Conservation (phyloP, 768 basidiomycete genomes). For the Boletus rex-veris region DNA sequence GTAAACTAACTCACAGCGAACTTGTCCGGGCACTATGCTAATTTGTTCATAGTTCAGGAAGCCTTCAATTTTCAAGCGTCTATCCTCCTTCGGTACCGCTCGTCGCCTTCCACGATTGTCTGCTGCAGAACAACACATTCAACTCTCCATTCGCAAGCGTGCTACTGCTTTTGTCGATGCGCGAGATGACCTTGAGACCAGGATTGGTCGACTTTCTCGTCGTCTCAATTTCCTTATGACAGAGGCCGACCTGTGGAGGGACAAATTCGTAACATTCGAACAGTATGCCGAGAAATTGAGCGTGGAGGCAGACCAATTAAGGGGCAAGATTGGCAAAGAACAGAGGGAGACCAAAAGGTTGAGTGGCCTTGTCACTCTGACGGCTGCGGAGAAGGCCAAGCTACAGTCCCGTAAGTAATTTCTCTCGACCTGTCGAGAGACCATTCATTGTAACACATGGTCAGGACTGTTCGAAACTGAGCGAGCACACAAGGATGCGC, state of each 20-base stretch:
- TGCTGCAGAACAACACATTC: slow-evolving; percentile 79
- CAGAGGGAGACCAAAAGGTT: slow-evolving; percentile 84
- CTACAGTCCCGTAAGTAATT: slow-evolving; percentile 67
- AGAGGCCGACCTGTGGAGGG: slow-evolving; percentile 85
- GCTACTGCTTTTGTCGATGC: slow-evolving; percentile 95
- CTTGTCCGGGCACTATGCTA: neutral
- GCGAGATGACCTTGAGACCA: slow-evolving; percentile 89
- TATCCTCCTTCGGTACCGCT: slow-evolving; percentile 70
- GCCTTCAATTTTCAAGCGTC: slow-evolving; percentile 81
- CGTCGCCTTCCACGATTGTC: slow-evolving; percentile 72
- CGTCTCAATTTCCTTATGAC: slow-evolving; percentile 91
- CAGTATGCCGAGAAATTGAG: slow-evolving; percentile 90
- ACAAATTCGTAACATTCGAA: slow-evolving; percentile 93
- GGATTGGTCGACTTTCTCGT: slow-evolving; percentile 82
- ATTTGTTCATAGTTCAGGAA: slow-evolving; percentile 67
- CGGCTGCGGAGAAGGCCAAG: slow-evolving; percentile 73
- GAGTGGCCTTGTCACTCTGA: slow-evolving; percentile 72
- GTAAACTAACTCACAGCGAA: slow-evolving; percentile 34
- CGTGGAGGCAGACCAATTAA: slow-evolving; percentile 78
- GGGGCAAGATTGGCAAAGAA: slow-evolving; percentile 87
- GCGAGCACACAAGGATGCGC: slow-evolving; percentile 71
- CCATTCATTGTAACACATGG: neutral
- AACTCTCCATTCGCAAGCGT: slow-evolving; percentile 85
- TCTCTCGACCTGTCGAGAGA: neutral
- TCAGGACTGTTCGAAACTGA: slow-evolving; percentile 83